phyloP scores from a whole-genome alignment of 495 filamentous ascomycete species.

The Penicillium riverlandense region DNA sequence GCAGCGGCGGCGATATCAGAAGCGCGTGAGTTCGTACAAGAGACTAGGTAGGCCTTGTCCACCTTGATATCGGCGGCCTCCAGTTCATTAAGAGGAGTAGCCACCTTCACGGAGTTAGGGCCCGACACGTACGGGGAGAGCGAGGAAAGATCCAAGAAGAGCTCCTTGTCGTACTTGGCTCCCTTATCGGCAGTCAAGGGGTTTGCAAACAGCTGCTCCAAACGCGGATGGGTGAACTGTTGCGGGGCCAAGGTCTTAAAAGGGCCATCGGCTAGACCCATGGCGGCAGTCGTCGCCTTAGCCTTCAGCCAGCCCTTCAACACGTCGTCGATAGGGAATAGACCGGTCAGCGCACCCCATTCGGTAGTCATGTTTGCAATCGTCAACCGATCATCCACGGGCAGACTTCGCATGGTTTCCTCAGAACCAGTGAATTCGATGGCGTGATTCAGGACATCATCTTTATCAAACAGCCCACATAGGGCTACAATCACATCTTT shows the following conservation, averaged over 20 bases:
- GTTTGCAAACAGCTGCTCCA: slow-evolving; percentile 67
- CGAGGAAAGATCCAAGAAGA: slow-evolving; percentile 72
- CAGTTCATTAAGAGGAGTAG: slow-evolving; percentile 71
- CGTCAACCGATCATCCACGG: slow-evolving; percentile 70
- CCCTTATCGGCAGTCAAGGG: slow-evolving; percentile 64
- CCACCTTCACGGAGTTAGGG: slow-evolving; percentile 82
- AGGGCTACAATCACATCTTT: slow-evolving; percentile 94
- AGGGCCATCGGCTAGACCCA: slow-evolving; percentile 37
- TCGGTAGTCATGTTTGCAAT: slow-evolving; percentile 97
- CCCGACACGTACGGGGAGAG: slow-evolving; percentile 84
- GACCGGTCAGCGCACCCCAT: slow-evolving; percentile 76
- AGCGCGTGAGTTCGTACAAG: slow-evolving; percentile 81
- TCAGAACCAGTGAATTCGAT: slow-evolving; percentile 83
- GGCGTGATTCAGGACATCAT: slow-evolving; percentile 88
- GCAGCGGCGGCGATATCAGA: slow-evolving; percentile 82
- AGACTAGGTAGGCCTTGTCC: slow-evolving; percentile 84
- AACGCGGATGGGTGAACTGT: slow-evolving; percentile 58
- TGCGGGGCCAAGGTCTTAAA: slow-evolving; percentile 30
- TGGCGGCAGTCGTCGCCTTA: slow-evolving; percentile 65
- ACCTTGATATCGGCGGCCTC: slow-evolving; percentile 64
- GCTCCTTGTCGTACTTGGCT: slow-evolving; percentile 74
- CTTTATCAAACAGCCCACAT: slow-evolving; percentile 79
- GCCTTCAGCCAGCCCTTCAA: slow-evolving; percentile 68
- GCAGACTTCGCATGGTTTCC: slow-evolving; percentile 66
- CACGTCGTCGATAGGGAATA: slow-evolving; percentile 77